These are phyloP conservation scores for Apostasia shenzhenica DNA, from an alignment of 106 monocot species.

Conservation along the genomic window DNA sequence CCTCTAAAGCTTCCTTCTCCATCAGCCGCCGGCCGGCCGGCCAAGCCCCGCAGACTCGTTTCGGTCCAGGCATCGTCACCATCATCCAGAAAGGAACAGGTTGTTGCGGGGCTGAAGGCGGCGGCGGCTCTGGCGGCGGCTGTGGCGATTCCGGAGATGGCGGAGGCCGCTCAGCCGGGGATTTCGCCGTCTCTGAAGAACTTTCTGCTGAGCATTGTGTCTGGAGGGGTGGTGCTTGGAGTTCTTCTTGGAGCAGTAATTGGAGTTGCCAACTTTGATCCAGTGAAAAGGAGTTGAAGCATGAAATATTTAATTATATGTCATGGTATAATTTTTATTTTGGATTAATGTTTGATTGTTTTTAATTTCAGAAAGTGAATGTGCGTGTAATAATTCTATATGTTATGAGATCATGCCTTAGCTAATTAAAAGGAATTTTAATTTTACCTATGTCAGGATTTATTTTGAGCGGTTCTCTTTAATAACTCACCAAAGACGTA, in stretches of 20 bases:
- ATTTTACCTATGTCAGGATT: too few relatives aligned
- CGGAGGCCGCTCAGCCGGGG: constrained; percentile 56
- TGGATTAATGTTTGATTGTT: too few relatives aligned
- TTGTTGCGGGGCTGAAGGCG: constrained; percentile 31
- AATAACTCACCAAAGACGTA: too few relatives aligned
- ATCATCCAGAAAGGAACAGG: constrained; percentile 23
- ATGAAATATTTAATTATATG: not conserved
- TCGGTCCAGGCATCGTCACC: constrained; percentile 14
- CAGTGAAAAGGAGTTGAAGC: constrained; percentile 52
- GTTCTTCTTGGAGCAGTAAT: constrained; percentile 52
- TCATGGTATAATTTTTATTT: too few relatives aligned
- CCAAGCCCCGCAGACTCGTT: not conserved
- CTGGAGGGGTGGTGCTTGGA: constrained; percentile 49
- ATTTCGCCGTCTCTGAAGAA: constrained; percentile 67
- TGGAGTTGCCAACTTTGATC: constrained; percentile 67
- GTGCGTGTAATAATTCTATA: too few relatives aligned
- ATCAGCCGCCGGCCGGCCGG: not conserved
- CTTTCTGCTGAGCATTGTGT: constrained; percentile 63
- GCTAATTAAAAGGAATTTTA: too few relatives aligned
- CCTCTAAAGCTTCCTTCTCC: not conserved
- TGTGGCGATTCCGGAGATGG: constrained; percentile 37
- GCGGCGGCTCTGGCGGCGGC: constrained; percentile 26
- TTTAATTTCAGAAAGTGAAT: too few relatives aligned
- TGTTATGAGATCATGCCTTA: too few relatives aligned
- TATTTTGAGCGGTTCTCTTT: too few relatives aligned